phyloP scores from a whole-genome alignment of 768 basidiomycete species.

The Rhodotorula diobovata region DNA sequence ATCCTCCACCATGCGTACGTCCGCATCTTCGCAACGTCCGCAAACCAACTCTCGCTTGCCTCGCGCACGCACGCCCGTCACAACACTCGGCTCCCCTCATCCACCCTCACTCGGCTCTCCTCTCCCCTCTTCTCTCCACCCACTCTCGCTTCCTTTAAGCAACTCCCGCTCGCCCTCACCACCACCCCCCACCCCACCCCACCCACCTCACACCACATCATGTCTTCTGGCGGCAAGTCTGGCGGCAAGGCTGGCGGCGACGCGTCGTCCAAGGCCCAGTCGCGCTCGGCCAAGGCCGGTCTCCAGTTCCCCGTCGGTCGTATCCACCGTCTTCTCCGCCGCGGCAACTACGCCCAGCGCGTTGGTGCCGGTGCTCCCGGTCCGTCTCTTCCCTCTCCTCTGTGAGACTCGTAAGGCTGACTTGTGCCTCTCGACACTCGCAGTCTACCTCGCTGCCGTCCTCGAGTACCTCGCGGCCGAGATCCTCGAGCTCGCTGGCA shows the following conservation, averaged over 20 bases:
- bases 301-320: constrained; percentile 73
- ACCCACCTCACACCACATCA: not conserved
- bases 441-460: constrained; percentile 78
- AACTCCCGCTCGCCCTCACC: too few species aligned
- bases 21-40: constrained; percentile 58
- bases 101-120: not conserved
- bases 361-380: constrained; percentile 65
- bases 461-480: constrained; percentile 83
- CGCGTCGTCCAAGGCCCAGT: constrained; percentile 54
- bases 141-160: constrained; percentile 42
- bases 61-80: not conserved
- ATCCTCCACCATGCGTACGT: constrained; percentile 1
- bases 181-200: not conserved
- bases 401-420: not conserved
- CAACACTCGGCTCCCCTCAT: not conserved
- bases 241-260: constrained; percentile 48
- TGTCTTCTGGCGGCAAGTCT: constrained; percentile 46
- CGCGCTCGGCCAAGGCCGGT: constrained; percentile 60
- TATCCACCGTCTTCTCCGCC: constrained; percentile 72
- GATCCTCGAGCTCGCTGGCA: constrained; percentile 77
- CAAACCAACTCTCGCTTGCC: too few species aligned
- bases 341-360: constrained; percentile 67
- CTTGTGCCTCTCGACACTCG: too few species aligned
- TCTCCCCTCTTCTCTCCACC: not conserved
- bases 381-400: not conserved